These are phyloP conservation scores for Gypsophila paniculata DNA, from an alignment of 179 eudicot species.

Conservation along the genomic window DNA sequence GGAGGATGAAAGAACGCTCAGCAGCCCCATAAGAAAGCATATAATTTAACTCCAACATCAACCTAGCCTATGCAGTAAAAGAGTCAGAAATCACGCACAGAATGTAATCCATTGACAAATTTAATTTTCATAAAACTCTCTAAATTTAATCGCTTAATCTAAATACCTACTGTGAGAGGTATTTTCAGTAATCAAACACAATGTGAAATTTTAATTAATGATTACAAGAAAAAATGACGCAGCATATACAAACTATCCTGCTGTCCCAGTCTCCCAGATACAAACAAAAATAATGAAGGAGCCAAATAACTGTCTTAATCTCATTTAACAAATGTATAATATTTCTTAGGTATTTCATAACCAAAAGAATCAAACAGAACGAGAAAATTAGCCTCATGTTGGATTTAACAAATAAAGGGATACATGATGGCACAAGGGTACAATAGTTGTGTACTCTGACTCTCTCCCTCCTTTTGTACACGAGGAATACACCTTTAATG, in stretches of 20 bases:
- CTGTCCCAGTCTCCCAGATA: neutral
- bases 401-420: neutral
- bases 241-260: neutral
- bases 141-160: neutral
- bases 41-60: slow-evolving; percentile 74
- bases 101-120: neutral
- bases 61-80: slow-evolving; percentile 44
- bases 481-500: neutral
- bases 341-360: neutral
- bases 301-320: neutral
- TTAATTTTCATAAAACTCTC: neutral
- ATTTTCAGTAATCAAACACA: neutral
- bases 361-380: neutral
- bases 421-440: neutral
- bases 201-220: neutral
- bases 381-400: neutral
- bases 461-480: neutral
- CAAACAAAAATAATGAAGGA: neutral
- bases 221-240: neutral
- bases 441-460: neutral
- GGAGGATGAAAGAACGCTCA: slow-evolving; percentile 51
- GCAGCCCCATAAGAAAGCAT: slow-evolving; percentile 95
- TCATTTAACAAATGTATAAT: neutral
- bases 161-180: neutral
- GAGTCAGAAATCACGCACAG: neutral